These are phyloP conservation scores for Solanum lycopersicoides DNA, from an alignment of 257 asterid species.

Conservation along the genomic window DNA sequence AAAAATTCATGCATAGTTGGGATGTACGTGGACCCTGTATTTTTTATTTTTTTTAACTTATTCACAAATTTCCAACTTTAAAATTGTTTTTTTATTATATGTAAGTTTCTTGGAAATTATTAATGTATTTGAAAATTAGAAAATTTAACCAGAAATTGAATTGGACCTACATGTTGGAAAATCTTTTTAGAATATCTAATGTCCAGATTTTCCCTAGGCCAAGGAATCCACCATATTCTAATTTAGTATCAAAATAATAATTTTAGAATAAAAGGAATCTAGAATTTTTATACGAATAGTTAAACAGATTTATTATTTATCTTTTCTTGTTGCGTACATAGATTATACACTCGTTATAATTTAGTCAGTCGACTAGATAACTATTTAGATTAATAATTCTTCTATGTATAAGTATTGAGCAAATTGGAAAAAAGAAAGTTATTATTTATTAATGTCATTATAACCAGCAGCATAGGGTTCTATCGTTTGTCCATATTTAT, in stretches of 20 bases:
- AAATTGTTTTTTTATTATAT: not conserved
- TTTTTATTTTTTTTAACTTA: not conserved
- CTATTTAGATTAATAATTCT: no score
- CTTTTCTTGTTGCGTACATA: no score
- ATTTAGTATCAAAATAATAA: not conserved
- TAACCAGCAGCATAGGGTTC: not conserved
- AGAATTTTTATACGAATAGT: no score
- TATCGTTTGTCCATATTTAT: not conserved
- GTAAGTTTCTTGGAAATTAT: not conserved
- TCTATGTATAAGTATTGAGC: not conserved
- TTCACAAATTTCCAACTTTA: not conserved
- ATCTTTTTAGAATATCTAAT: not conserved
- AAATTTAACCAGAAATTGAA: not conserved
- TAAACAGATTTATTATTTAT: no score
- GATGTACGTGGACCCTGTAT: not conserved
- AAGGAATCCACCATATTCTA: not conserved
- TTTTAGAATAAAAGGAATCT: not conserved
- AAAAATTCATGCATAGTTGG: not conserved
- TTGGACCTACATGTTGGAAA: not conserved
- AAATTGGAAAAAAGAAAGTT: not conserved
- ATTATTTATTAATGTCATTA: not conserved
- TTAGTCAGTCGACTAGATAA: not conserved
- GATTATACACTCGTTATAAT: not conserved
- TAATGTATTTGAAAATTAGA: not conserved
- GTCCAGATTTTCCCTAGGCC: not conserved